Evolutionary conservation across 106 monocot genomes (phyloP).

Genomic region (Cymbidium sinense): DNA sequence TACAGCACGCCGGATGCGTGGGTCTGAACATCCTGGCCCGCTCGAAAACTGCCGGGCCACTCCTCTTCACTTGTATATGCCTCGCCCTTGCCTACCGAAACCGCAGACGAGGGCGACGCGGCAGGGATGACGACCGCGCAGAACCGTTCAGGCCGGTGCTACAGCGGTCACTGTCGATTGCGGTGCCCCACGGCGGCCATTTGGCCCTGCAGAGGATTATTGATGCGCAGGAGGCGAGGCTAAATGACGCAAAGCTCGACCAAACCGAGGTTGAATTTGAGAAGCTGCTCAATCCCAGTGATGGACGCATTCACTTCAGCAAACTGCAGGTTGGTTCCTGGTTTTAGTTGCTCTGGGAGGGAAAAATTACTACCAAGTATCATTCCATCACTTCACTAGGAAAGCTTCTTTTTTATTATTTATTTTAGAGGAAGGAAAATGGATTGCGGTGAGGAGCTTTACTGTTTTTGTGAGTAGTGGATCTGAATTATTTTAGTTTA

Average conservation of each 20-base stretch:
- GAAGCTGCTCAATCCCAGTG: neutral
- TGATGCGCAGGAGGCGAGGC: slow-evolving; percentile 18
- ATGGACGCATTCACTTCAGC: slow-evolving; percentile 1
- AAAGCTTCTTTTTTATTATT: too few relatives aligned
- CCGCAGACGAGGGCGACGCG: neutral
- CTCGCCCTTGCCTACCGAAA: slow-evolving; percentile 6
- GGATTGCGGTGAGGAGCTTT: too few relatives aligned
- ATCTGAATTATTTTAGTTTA: too few relatives aligned
- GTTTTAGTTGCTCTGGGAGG: too few relatives aligned
- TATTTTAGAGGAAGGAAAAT: too few relatives aligned
- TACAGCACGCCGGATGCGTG: neutral
- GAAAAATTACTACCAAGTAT: too few relatives aligned
- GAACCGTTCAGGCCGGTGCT: neutral
- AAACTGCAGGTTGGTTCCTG: neutral
- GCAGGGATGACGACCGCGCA: neutral
- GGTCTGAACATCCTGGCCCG: neutral
- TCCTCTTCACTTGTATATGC: slow-evolving; percentile 10
- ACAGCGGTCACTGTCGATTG: slow-evolving; percentile 19
- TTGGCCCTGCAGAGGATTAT: slow-evolving; percentile 18
- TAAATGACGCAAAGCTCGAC: slow-evolving; percentile 4
- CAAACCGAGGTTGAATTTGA: neutral
- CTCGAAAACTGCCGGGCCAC: neutral
- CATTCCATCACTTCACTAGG: too few relatives aligned
- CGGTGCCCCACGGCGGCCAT: slow-evolving; percentile 18
- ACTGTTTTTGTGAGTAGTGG: too few relatives aligned